phyloP scores from a whole-genome alignment of 2,329 filamentous ascomycete genomes.

The Aspergillus vadensis region DNA sequence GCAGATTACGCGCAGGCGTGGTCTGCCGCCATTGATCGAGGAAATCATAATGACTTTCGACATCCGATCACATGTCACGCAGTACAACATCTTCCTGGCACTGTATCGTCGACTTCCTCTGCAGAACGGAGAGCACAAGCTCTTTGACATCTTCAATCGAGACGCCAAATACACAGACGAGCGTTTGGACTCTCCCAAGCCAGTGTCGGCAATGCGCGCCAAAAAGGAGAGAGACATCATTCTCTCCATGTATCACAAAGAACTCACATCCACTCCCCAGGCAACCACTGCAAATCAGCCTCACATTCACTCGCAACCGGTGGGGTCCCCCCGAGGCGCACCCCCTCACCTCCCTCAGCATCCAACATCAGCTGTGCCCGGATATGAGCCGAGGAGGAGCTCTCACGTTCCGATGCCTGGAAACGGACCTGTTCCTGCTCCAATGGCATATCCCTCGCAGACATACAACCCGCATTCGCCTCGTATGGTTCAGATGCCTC shows the following conservation, averaged over 20 bases:
- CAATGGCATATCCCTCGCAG: not conserved
- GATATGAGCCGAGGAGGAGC: not conserved
- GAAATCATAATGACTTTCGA: slow-evolving; percentile 56
- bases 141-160: slow-evolving; percentile 23
- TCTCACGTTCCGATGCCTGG: not conserved
- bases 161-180: slow-evolving; percentile 14
- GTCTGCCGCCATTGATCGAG: slow-evolving; percentile 58
- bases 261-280: not conserved
- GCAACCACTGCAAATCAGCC: not conserved
- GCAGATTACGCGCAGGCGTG: slow-evolving; percentile 34
- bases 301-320: not conserved
- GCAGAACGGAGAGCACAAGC: slow-evolving; percentile 9
- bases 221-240: not conserved
- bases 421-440: not conserved
- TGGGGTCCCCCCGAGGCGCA: not conserved
- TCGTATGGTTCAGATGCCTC: not conserved
- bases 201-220: not conserved
- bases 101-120: slow-evolving; percentile 33
- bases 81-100: slow-evolving; percentile 54
- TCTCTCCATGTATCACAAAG: slow-evolving; percentile 6
- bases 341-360: not conserved
- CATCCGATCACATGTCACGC: slow-evolving; percentile 55
- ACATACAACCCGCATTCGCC: not conserved
- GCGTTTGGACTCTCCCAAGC: not conserved
- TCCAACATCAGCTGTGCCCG: not conserved